Percentiles rank a stretch among this genome's conserved stretches.
Evolutionary conservation across 73 alveolate genomes (phyloP).

Genomic region (Blepharisma japonicum): DNA sequence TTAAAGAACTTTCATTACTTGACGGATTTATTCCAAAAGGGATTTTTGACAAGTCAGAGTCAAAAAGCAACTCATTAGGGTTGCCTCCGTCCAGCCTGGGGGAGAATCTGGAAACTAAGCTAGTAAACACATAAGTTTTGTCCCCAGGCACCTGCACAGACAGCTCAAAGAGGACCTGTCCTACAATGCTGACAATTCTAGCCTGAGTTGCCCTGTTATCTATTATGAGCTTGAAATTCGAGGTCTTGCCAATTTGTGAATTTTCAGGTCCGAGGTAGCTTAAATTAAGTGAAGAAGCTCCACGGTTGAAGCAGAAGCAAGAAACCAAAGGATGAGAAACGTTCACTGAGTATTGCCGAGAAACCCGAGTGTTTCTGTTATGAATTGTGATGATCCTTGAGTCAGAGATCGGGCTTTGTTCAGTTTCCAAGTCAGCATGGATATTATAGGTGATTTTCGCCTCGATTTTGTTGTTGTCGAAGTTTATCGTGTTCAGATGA

Average conservation of each 20-base stretch:
- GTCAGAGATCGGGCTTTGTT: background rate
- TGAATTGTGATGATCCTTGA: background rate
- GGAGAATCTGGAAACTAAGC: background rate
- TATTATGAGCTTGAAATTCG: background rate
- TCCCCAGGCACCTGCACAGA: background rate
- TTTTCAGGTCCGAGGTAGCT: background rate
- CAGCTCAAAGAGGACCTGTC: conserved; percentile 1
- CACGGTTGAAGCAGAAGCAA: conserved; percentile 7
- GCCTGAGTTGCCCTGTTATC: background rate
- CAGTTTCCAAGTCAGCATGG: background rate
- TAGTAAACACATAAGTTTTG: background rate
- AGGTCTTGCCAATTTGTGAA: background rate
- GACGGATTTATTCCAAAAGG: conserved; percentile 5
- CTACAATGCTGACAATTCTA: background rate
- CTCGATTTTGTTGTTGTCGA: background rate
- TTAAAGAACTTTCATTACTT: background rate
- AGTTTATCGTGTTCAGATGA: background rate
- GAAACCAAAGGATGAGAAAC: background rate
- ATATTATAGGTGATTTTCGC: background rate
- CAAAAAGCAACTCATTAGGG: background rate
- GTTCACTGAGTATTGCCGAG: background rate
- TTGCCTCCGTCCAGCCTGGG: background rate
- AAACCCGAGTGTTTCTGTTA: background rate
- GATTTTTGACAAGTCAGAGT: background rate
- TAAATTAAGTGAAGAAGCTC: background rate